Percentiles rank a stretch among this genome's conserved stretches.
Conservation (phyloP, 2,329 filamentous ascomycete species). For the Neophaeococcomyces aloes region DNA sequence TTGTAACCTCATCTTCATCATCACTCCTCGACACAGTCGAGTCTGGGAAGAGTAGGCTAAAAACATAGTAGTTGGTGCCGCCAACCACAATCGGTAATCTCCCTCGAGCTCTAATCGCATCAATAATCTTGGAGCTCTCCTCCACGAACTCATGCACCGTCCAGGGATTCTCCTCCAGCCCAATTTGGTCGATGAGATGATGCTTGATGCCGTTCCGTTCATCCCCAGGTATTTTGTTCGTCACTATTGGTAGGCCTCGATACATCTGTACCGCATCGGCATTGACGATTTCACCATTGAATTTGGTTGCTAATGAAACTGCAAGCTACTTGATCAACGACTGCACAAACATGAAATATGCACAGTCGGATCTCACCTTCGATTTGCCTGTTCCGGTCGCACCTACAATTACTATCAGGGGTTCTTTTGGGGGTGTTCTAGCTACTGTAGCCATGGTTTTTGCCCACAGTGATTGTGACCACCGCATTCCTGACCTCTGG, state of each 20-base stretch:
- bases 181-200: conserved; percentile 73
- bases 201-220: conserved; percentile 76
- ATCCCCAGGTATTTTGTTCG: conserved; percentile 71
- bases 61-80: conserved; percentile 91
- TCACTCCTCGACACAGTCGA: conserved; percentile 42
- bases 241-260: conserved; percentile 80
- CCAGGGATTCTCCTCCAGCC: conserved; percentile 70
- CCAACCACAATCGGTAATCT: conserved; percentile 84
- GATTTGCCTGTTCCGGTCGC: conserved; percentile 92
- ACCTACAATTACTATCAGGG: conserved; percentile 72
- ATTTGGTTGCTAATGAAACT: conserved; percentile 69
- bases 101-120: conserved; percentile 66
- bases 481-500: conserved; percentile 41
- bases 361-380: conserved; percentile 51
- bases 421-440: conserved; percentile 36
- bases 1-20: conserved; percentile 11
- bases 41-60: conserved; percentile 74
- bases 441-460: conserved; percentile 7
- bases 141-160: conserved; percentile 65
- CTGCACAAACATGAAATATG: neutral
- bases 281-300: conserved; percentile 92
- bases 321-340: conserved; percentile 55
- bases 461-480: conserved; percentile 41
- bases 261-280: conserved; percentile 98
- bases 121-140: conserved; percentile 58